These are phyloP conservation scores for Microcyclospora tardicrescens DNA, from an alignment of 2,329 filamentous ascomycete species.

Conservation along the genomic window DNA sequence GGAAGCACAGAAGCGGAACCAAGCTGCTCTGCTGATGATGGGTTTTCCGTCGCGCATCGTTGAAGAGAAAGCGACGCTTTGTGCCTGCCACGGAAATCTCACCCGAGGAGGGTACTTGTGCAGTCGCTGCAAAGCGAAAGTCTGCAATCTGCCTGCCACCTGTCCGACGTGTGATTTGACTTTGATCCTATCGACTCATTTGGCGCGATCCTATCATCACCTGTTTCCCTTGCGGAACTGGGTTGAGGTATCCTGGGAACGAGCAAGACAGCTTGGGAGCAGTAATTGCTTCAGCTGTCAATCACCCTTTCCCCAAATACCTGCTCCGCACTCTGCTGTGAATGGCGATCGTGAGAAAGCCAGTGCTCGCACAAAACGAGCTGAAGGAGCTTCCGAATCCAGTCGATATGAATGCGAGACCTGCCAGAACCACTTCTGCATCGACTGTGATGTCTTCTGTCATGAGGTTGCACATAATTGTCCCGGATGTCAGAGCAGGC, in stretches of 20 bases:
- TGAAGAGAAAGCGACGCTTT: slow-evolving; percentile 60
- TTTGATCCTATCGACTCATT: slow-evolving; percentile 83
- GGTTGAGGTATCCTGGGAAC: slow-evolving; percentile 74
- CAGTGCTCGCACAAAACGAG: slow-evolving; percentile 8
- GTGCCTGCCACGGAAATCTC: slow-evolving; percentile 79
- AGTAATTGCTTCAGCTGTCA: slow-evolving; percentile 68
- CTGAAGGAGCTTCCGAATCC: slow-evolving; percentile 59
- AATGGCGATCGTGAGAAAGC: slow-evolving; percentile 10
- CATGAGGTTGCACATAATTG: slow-evolving; percentile 95
- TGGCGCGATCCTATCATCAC: slow-evolving; percentile 87
- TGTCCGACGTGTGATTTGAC: slow-evolving; percentile 87
- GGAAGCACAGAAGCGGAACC: slow-evolving; percentile 25
- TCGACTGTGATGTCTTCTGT: slow-evolving; percentile 92
- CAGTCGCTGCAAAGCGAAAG: slow-evolving; percentile 75
- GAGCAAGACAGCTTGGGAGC: slow-evolving; percentile 39
- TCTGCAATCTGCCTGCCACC: slow-evolving; percentile 79
- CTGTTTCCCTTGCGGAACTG: slow-evolving; percentile 83
- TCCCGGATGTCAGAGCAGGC: slow-evolving; percentile 59
- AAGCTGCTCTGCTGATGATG: slow-evolving; percentile 73
- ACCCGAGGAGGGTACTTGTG: slow-evolving; percentile 79
- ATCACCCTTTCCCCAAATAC: slow-evolving; percentile 50
- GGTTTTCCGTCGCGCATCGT: slow-evolving; percentile 84
- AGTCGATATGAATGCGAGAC: slow-evolving; percentile 77
- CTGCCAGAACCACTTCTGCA: slow-evolving; percentile 89
- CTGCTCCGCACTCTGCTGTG: slow-evolving; percentile 12